Percentiles rank a stretch among this genome's conserved stretches.
Evolutionary conservation across 192 early-diverging fungal genomes (phyloP).

Genomic region (Cetraspora pellucida): DNA sequence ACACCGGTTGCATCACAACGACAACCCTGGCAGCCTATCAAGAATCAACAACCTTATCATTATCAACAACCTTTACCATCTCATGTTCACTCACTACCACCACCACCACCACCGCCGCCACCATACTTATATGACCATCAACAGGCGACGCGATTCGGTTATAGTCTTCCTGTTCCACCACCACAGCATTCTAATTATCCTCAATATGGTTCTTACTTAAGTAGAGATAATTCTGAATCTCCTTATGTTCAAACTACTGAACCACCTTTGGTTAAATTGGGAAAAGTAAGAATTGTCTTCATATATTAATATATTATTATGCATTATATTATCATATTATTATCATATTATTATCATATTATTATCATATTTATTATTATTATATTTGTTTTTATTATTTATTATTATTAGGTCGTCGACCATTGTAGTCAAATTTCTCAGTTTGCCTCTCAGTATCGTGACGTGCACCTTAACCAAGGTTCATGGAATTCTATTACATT

Average conservation of each 20-base stretch:
- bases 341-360: too few species aligned
- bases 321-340: too few species aligned
- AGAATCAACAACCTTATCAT: neutral
- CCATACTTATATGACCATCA: neutral
- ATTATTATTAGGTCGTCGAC: neutral
- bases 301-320: too few species aligned
- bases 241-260: constrained; percentile 17
- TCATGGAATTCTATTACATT: neutral
- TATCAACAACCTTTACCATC: neutral
- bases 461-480: neutral
- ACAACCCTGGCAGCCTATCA: neutral
- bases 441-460: constrained; percentile 14
- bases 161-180: neutral
- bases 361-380: too few species aligned
- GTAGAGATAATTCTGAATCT: neutral
- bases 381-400: neutral
- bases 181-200: neutral
- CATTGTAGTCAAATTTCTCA: constrained; percentile 10
- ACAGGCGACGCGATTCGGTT: neutral
- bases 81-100: neutral
- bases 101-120: neutral
- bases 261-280: neutral
- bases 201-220: neutral
- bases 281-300: neutral
- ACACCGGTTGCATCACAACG: neutral